Base-by-base conservation (phyloP, 1,284 basidiomycete species). In the Phenoliferia sp. region DNA sequence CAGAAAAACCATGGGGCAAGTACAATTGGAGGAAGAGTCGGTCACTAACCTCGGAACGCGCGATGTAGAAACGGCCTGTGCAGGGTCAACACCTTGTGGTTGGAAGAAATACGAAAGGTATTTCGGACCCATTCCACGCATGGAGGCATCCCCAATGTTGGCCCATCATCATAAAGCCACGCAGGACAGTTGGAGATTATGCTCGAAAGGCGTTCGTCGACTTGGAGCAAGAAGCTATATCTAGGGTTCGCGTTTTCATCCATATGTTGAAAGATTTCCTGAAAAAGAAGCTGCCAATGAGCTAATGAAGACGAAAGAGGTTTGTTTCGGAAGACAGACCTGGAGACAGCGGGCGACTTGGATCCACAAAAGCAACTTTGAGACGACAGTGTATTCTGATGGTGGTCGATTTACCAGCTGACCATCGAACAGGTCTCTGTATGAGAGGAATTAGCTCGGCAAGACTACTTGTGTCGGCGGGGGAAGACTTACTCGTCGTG, bases 11-110 rank as follows among this genome's bases (percentile, higher is more conserved):
- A n/a, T n/a, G n/a, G n/a, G n/a, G n/a, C n/a, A n/a, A n/a, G n/a
- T n/a, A n/a, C n/a, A n/a, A n/a, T n/a, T n/a, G n/a, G n/a, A 10
- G 29, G 31, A 33, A 26, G 9, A 15, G 50, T 9, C 9, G 12
- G 22, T 10, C 10, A 56, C 56, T 17, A 22, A 59, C 58, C 58
- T 29, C 22, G 22, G 35, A 59, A 59, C 3, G 58, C 58, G n/a
- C 58, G 34, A 17, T 22, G 22, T 34, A 72, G 62, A 61, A 72
- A 72, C 3, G 71, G 71, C 0, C 71, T 68, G 62, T 72, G 71
- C 3, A 72, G 65, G 22, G 66, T 68, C 3, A 72, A 56, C 33
- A 70, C 66, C 55, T 72, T 72, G 64, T 72, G 71, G 26, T 66
- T 52, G 4, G 65, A 34, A 10, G 71, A 68, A 54, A 72, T 70